Base-by-base conservation (phyloP, 2,329 filamentous ascomycete species). In the Colletotrichum simmondsii region DNA sequence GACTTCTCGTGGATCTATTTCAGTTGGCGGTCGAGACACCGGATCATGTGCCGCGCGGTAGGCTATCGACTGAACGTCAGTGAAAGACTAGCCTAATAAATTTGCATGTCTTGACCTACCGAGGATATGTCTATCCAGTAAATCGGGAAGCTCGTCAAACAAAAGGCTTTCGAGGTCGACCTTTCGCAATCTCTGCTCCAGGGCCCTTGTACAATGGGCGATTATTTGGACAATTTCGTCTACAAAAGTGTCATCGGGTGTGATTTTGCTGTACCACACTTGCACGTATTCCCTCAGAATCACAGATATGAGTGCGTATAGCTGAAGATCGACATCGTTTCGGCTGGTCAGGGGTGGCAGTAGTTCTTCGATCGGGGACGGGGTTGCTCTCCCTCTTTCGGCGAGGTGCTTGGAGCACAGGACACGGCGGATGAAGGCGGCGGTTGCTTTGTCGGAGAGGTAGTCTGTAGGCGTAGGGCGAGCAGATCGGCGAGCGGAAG, bases 211-310 rank as follows among this genome's bases (percentile, higher is more conserved):
- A 82, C 94, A 97, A 83, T 98, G 96, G 53, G 96, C 97, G 78
- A 98, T 94, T 76, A 98, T 92, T 79, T 95, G 94, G 66, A 98
- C 88, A 71, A 98, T 89, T 84, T 98, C 95, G 76, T 93, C 92
- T 73, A 97, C 92, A 80, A 99, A 97, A 14, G 91, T 88, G 80
- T 95, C 93, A 83, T 99, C 96, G 4, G 95, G 91, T 1, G 96
- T 98, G 81, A 99, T 97, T 81, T 93, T 96, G 75, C 87, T 88
- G 85, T 99, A 99, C 97, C 97, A 99, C 37, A 91, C 92, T 81
- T 97, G 92, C 49, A 99, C 93, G 81, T 95, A 98, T 75, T 98
- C 95, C 78, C 94, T 92, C 77, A 98, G 87, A 74, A 98, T 91
- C 72, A 98, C 93, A 65, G 97, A 94, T 73, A 99, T 92, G 73